Percentiles rank a stretch among this genome's conserved stretches.
phyloP scores from a whole-genome alignment of 352 stramenopile genomes.

The Phytophthora nicotianae region DNA sequence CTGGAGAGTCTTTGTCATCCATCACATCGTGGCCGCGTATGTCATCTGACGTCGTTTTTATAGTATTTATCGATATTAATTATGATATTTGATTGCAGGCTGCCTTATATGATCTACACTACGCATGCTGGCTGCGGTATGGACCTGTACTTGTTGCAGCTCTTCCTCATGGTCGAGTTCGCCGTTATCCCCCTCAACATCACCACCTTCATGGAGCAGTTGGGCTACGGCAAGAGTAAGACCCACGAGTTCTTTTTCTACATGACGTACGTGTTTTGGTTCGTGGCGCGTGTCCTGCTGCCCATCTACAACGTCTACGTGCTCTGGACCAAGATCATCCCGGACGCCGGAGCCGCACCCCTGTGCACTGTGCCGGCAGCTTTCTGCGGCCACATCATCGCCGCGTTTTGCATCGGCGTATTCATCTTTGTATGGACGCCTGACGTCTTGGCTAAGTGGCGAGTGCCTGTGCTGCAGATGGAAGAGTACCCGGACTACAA shows the following conservation, averaged over 20 bases:
- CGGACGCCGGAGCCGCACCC: constrained; percentile 38
- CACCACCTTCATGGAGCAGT: constrained; percentile 79
- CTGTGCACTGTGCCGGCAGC: constrained; percentile 71
- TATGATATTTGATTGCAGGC: constrained; percentile 29
- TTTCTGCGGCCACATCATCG: constrained; percentile 83
- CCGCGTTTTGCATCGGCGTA: constrained; percentile 78
- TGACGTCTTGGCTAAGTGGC: constrained; percentile 79
- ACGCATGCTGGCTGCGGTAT: constrained; percentile 74
- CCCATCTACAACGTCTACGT: constrained; percentile 85
- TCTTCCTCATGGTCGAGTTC: constrained; percentile 87
- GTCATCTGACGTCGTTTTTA: constrained; percentile 21
- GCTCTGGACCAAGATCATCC: constrained; percentile 75
- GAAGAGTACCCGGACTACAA: constrained; percentile 84
- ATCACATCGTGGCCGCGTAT: constrained; percentile 83
- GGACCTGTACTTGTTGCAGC: constrained; percentile 78
- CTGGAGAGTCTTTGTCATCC: constrained; percentile 79
- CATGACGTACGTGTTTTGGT: constrained; percentile 78
- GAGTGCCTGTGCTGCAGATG: constrained; percentile 62
- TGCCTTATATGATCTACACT: constrained; percentile 86
- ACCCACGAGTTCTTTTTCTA: constrained; percentile 75
- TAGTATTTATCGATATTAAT: constrained; percentile 6
- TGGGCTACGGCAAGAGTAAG: constrained; percentile 70
- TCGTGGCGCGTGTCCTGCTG: constrained; percentile 71
- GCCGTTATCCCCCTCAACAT: constrained; percentile 84
- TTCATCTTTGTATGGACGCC: constrained; percentile 88